phyloP scores from a whole-genome alignment of 2,329 filamentous ascomycete genomes.

The Hypoxylon sp. region DNA sequence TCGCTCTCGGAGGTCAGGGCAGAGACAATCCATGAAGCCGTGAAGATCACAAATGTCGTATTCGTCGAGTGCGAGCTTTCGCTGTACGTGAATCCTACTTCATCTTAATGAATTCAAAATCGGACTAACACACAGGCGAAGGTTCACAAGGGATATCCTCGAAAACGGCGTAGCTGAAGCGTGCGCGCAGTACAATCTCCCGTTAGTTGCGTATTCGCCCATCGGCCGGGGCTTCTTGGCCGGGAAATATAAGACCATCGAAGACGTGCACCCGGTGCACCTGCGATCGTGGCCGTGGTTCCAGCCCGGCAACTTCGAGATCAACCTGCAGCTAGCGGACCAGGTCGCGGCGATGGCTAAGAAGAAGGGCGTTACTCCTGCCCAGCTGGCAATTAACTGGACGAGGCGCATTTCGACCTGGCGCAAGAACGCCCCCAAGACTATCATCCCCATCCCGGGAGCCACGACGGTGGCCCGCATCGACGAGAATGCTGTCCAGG shows the following conservation, averaged over 20 bases:
- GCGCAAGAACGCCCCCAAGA: conserved; percentile 60
- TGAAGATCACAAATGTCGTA: conserved; percentile 54
- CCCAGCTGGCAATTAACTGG: conserved; percentile 79
- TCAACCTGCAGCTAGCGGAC: conserved; percentile 74
- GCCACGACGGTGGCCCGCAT: conserved; percentile 70
- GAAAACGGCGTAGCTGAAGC: conserved; percentile 57
- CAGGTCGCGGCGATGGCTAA: conserved; percentile 71
- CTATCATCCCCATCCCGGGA: conserved; percentile 77
- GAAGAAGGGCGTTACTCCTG: conserved; percentile 71
- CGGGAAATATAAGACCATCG: conserved; percentile 63
- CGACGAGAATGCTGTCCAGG: conserved; percentile 70
- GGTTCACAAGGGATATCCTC: conserved; percentile 49
- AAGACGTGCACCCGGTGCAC: conserved; percentile 66
- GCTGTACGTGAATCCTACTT: conserved; percentile 45
- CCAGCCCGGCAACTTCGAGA: conserved; percentile 72
- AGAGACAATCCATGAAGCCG: conserved; percentile 57
- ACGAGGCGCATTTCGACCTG: conserved; percentile 65
- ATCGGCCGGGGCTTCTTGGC: conserved; percentile 73
- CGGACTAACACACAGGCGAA: conserved; percentile 37
- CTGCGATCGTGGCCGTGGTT: conserved; percentile 69
- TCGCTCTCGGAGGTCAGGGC: conserved; percentile 59
- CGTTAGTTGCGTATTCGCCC: conserved; percentile 80
- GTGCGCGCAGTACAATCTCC: conserved; percentile 75
- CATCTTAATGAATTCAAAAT: not conserved
- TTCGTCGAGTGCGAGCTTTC: conserved; percentile 59